Conservation (phyloP, 163 green algal genomes). For the Scenedesmus sp. region DNA sequence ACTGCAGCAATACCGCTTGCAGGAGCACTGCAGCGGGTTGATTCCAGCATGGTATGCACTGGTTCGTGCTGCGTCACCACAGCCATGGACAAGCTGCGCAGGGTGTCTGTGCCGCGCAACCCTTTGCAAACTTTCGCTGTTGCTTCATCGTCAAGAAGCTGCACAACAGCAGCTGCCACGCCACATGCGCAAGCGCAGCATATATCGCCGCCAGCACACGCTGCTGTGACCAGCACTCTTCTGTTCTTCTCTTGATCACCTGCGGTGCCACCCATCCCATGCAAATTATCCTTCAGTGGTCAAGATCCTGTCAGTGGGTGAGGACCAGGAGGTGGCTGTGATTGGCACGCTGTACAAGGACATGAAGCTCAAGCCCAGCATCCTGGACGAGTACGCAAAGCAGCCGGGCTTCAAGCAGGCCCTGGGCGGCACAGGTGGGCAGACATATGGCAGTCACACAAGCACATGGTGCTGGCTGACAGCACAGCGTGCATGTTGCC, state of each 20-base stretch:
- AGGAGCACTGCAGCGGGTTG: too few species aligned
- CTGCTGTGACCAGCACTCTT: not conserved
- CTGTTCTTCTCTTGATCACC: not conserved
- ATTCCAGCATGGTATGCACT: too few species aligned
- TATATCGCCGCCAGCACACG: not conserved
- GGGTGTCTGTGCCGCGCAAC: too few species aligned
- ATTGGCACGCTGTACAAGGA: constrained; percentile 98
- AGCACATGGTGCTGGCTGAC: too few species aligned
- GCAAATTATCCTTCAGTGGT: constrained; percentile 60
- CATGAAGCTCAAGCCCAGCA: constrained; percentile 94
- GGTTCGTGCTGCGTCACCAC: too few species aligned
- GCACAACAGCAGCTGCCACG: not conserved
- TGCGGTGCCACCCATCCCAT: not conserved
- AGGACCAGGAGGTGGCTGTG: constrained; percentile 83
- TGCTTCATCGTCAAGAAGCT: not conserved
- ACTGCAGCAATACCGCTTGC: too few species aligned
- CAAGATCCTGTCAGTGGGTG: constrained; percentile 84
- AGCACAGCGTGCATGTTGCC: too few species aligned
- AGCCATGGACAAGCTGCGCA: too few species aligned
- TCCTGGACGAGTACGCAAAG: constrained; percentile 96
- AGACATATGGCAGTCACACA: not conserved
- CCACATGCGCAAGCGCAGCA: not conserved
- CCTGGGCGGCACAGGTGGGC: constrained; percentile 47
- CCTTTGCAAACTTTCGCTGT: too few species aligned
- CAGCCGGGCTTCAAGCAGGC: constrained; percentile 67